These are phyloP conservation scores for Podospora comata DNA, from an alignment of 495 filamentous ascomycete species.

Conservation along the genomic window DNA sequence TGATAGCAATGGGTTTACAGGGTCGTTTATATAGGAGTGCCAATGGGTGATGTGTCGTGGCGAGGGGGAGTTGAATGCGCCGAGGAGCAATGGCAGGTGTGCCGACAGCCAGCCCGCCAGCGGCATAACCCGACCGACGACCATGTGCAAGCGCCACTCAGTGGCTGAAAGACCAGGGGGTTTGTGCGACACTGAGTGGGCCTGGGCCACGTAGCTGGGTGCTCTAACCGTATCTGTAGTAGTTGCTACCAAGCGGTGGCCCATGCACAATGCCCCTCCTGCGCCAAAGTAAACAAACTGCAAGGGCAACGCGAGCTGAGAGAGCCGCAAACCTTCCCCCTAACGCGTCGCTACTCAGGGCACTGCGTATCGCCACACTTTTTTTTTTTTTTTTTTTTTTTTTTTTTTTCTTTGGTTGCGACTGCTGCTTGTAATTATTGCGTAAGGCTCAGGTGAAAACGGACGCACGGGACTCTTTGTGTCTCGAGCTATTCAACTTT, in stretches of 20 bases:
- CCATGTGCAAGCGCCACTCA: conserved; percentile 22
- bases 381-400: no score
- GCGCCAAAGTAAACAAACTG: conserved; percentile 12
- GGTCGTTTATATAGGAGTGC: not conserved
- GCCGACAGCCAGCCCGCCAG: not conserved
- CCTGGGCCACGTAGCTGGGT: not conserved
- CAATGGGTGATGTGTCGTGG: conserved; percentile 1
- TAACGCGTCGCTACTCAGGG: conserved; percentile 8
- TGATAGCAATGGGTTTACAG: not conserved
- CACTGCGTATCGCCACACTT: conserved; percentile 1
- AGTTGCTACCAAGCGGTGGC: not conserved
- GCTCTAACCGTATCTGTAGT: not conserved
- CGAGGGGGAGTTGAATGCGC: not conserved
- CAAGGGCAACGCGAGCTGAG: not conserved
- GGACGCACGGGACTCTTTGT: conserved; percentile 2
- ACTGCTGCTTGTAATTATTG: not conserved
- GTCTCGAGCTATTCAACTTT: not conserved
- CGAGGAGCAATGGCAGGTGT: not conserved
- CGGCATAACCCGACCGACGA: not conserved
- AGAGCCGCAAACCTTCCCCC: not conserved
- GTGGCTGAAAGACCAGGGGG: conserved; percentile 14
- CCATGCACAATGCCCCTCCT: conserved; percentile 6
- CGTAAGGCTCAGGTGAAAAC: not conserved
- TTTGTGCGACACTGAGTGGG: not conserved
- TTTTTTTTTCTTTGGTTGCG: not conserved